phyloP scores from a whole-genome alignment of 371 early-diverging fungal genomes.

The Mortierella sp. region DNA sequence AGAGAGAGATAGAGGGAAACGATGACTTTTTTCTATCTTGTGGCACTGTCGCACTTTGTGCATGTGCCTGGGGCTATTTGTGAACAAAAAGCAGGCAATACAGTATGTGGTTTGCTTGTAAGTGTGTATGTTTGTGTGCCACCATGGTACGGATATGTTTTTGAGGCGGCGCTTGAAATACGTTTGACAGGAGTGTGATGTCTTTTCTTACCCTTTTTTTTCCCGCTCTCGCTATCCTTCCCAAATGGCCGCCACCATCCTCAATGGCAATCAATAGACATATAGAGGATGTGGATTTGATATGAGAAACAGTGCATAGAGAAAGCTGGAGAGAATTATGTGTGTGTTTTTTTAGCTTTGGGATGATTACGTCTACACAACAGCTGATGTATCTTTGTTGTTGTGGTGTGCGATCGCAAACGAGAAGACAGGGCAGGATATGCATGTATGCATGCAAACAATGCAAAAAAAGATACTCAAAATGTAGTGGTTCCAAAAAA shows the following conservation, averaged over 20 bases:
- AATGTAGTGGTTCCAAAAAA: no score
- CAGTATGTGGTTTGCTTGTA: not conserved
- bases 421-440: not conserved
- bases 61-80: not conserved
- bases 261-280: not conserved
- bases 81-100: not conserved
- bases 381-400: no score
- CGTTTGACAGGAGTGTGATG: not conserved
- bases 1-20: no score
- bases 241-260: not conserved
- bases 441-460: conserved; percentile 1
- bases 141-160: no score
- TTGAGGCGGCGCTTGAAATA: not conserved
- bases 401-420: not conserved
- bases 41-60: not conserved
- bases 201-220: not conserved
- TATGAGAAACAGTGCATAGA: not conserved
- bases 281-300: not conserved
- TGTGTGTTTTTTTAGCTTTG: not conserved
- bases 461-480: not conserved
- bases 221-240: not conserved
- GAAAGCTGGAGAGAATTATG: not conserved
- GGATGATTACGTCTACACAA: not conserved
- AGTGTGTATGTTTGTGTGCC: no score
- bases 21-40: not conserved